These are phyloP conservation scores for Orobanche coerulescens DNA, from an alignment of 257 asterid species.

Conservation along the genomic window DNA sequence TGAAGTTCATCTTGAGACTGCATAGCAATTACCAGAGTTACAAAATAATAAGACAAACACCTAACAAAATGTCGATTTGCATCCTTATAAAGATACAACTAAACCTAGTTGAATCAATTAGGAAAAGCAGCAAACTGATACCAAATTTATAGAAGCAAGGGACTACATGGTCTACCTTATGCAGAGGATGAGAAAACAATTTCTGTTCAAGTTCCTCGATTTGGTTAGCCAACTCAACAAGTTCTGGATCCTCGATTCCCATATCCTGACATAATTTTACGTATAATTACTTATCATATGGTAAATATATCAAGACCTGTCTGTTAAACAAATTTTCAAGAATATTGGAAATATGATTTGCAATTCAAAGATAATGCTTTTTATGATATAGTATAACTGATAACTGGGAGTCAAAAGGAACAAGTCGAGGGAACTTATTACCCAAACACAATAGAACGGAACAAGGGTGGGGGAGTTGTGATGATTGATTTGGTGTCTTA, in stretches of 20 bases:
- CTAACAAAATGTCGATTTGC: conserved; percentile 5
- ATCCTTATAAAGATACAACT: not conserved
- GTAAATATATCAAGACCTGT: conserved; percentile 5
- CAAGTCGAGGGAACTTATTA: not conserved
- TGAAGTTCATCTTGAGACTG: conserved; percentile 89
- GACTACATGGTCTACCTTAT: conserved; percentile 48
- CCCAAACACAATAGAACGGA: not conserved
- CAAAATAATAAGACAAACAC: not conserved
- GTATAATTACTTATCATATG: not conserved
- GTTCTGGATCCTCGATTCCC: conserved; percentile 77
- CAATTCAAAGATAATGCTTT: not conserved
- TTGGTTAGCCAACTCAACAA: conserved; percentile 63
- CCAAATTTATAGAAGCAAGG: conserved; percentile 14
- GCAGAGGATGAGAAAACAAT: conserved; percentile 66
- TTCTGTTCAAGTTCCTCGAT: conserved; percentile 80
- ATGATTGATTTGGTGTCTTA: not conserved
- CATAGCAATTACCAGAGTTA: conserved; percentile 14
- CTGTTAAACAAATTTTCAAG: not conserved
- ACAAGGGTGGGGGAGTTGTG: not conserved
- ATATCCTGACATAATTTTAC: conserved; percentile 52
- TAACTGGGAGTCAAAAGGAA: not conserved
- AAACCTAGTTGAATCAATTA: not conserved
- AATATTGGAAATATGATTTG: not conserved
- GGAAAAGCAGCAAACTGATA: conserved; percentile 11
- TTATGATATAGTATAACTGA: not conserved